A percentile compares a stretch with the other conserved stretches of the same genome.
phyloP scores from a whole-genome alignment of 192 early-diverging fungal species.

The Coemansia sp. region DNA sequence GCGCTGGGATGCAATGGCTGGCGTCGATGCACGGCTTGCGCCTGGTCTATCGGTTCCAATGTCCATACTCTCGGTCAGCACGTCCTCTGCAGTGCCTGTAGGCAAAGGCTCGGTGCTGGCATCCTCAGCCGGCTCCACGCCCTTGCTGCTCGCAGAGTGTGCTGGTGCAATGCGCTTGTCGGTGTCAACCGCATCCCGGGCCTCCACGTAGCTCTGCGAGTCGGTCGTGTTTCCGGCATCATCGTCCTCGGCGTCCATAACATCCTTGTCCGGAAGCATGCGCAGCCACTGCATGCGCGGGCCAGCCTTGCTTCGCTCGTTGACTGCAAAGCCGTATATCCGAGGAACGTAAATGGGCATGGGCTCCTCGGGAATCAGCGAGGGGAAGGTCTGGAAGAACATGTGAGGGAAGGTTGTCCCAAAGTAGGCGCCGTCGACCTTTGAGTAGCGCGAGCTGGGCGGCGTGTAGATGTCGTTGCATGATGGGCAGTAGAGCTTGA shows the following conservation, averaged over 20 bases:
- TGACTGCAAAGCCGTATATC: slow-evolving; percentile 93
- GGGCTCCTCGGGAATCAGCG: slow-evolving; percentile 58
- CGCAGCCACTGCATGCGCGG: slow-evolving; percentile 94
- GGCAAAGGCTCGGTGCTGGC: slow-evolving; percentile 1
- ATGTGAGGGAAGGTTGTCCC: slow-evolving; percentile 94
- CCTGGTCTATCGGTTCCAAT: slow-evolving; percentile 65
- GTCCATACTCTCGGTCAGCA: slow-evolving; percentile 54
- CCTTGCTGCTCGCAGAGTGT: not conserved
- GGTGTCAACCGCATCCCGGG: slow-evolving; percentile 9
- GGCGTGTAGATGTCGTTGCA: slow-evolving; percentile 79
- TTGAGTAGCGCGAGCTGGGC: slow-evolving; percentile 61
- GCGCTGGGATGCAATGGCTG: slow-evolving; percentile 7
- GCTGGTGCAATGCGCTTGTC: slow-evolving; percentile 1
- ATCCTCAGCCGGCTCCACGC: not conserved
- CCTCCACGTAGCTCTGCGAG: slow-evolving; percentile 39
- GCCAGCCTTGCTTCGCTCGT: slow-evolving; percentile 66
- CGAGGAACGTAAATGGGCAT: slow-evolving; percentile 68
- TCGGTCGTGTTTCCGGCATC: slow-evolving; percentile 19
- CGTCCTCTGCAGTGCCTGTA: slow-evolving; percentile 11
- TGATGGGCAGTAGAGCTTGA: slow-evolving; percentile 76
- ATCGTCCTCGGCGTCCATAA: slow-evolving; percentile 5
- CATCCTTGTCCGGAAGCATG: slow-evolving; percentile 35
- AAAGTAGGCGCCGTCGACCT: slow-evolving; percentile 86
- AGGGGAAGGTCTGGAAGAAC: slow-evolving; percentile 83
- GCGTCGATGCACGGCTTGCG: slow-evolving; percentile 33